Evolutionary conservation across 441 rosid species (phyloP).

Genomic region (Gossypium trilobum): DNA sequence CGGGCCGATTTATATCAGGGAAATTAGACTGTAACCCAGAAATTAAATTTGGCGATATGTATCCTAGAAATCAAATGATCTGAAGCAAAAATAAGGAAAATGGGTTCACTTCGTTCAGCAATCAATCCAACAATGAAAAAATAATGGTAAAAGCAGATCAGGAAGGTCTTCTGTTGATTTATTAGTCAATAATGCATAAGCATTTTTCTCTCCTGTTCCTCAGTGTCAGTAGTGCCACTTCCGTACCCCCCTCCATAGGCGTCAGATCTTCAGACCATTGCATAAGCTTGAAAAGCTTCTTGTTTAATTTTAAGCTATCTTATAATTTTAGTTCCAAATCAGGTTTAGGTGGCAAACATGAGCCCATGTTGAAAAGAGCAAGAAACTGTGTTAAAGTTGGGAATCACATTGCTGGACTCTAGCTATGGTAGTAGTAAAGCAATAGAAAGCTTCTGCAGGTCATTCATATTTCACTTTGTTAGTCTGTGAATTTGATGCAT

Average conservation of each 20-base stretch:
- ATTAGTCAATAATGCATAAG: neutral
- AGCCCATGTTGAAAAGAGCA: neutral
- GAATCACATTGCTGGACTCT: neutral
- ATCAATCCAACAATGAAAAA: neutral
- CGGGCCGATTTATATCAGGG: slow-evolving; percentile 11
- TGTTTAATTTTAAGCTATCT: neutral
- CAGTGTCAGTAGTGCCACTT: neutral
- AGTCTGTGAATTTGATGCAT: slow-evolving; percentile 3
- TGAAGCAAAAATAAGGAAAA: neutral
- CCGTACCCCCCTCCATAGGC: neutral
- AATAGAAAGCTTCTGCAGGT: neutral
- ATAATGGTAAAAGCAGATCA: neutral
- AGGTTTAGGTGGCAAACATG: neutral
- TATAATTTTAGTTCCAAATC: neutral
- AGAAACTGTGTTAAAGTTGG: neutral
- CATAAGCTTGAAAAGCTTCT: neutral
- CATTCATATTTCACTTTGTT: neutral
- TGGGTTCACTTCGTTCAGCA: neutral
- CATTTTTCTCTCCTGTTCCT: neutral
- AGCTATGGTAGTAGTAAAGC: neutral
- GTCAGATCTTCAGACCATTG: neutral
- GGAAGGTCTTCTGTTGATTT: slow-evolving; percentile 6
- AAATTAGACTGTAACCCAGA: slow-evolving; percentile 7
- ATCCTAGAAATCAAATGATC: slow-evolving; percentile 2
- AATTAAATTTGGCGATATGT: slow-evolving; percentile 8